A percentile compares a stretch with the other conserved stretches of the same genome.
Conservation (phyloP, 2,329 filamentous ascomycete species). For the Nemania abortiva region DNA sequence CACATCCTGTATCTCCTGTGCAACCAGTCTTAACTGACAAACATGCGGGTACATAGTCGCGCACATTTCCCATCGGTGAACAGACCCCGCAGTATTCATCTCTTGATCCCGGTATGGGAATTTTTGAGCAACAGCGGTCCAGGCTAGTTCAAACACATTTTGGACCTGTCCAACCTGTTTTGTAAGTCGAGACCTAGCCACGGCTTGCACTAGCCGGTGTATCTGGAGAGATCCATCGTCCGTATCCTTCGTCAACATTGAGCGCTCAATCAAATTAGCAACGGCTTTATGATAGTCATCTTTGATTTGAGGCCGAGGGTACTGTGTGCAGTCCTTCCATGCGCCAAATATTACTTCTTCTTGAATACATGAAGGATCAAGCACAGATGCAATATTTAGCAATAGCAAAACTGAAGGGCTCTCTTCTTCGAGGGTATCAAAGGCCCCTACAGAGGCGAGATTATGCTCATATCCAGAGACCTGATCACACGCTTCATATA, state of each 20-base stretch:
- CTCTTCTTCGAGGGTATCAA: no score
- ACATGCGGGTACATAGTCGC: background rate
- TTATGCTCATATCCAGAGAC: no score
- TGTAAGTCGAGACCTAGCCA: constrained; percentile 1
- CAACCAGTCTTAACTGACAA: background rate
- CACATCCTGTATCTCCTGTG: background rate
- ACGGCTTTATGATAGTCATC: constrained; percentile 1
- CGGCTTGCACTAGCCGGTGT: constrained; percentile 4
- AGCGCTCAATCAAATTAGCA: constrained; percentile 3
- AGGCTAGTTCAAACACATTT: background rate
- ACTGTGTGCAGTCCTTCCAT: background rate
- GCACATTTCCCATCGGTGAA: background rate
- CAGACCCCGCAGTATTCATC: background rate
- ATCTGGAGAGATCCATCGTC: constrained; percentile 2
- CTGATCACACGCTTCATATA: no score
- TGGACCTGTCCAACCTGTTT: constrained; percentile 1
- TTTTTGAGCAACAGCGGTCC: background rate
- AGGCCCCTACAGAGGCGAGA: no score
- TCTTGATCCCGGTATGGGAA: background rate
- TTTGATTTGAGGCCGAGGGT: background rate
- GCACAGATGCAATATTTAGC: background rate
- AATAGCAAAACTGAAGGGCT: no score
- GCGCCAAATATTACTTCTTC: constrained; percentile 5
- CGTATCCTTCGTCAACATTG: background rate
- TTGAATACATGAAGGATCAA: background rate